A percentile compares a stretch with the other conserved stretches of the same genome.
Evolutionary conservation across 495 filamentous ascomycete species (phyloP).

Genomic region (Glonium stellatum): DNA sequence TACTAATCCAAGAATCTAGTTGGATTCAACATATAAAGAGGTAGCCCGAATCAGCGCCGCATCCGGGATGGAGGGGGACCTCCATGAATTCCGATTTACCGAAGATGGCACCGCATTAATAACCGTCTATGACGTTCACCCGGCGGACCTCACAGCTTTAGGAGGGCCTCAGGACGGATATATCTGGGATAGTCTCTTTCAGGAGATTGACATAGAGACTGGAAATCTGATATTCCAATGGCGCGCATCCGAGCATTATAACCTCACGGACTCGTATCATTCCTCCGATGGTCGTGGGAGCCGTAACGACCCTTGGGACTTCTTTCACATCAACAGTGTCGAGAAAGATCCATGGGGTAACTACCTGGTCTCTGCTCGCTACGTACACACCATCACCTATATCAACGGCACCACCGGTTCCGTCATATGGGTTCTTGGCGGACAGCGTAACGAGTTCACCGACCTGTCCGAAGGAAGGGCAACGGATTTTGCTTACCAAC

Average conservation of each 20-base stretch:
- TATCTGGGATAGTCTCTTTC: constrained; percentile 30
- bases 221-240: constrained; percentile 37
- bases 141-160: constrained; percentile 12
- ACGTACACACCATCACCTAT: constrained; percentile 26
- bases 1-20: constrained; percentile 26
- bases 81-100: constrained; percentile 20
- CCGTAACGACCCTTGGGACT: constrained; percentile 25
- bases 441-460: constrained; percentile 25
- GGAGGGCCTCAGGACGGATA: constrained; percentile 14
- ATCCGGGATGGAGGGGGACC: constrained; percentile 4
- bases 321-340: constrained; percentile 35
- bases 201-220: constrained; percentile 30
- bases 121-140: constrained; percentile 25
- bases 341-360: constrained; percentile 28
- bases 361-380: constrained; percentile 27
- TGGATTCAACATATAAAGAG: constrained; percentile 46
- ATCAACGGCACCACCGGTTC: constrained; percentile 25
- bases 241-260: constrained; percentile 38
- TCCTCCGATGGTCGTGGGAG: constrained; percentile 10
- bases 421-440: constrained; percentile 28
- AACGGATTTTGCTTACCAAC: constrained; percentile 29
- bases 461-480: constrained; percentile 20
- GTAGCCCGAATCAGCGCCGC: constrained; percentile 39
- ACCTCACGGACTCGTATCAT: constrained; percentile 27
- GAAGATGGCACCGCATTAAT: constrained; percentile 28